phyloP scores from a whole-genome alignment of 2,329 filamentous ascomycete genomes.

The Eutypa lata region DNA sequence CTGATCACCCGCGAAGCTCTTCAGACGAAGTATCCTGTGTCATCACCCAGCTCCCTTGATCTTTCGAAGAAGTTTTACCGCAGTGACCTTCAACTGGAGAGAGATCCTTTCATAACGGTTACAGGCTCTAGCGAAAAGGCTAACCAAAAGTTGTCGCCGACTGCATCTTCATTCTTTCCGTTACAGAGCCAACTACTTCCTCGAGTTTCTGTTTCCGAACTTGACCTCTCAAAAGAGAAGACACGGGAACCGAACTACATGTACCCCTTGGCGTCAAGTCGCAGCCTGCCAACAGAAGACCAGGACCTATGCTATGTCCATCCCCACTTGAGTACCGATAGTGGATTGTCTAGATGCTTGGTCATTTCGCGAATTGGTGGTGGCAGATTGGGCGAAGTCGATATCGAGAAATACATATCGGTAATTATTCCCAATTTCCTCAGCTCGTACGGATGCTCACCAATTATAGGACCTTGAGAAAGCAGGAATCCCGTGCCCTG shows the following conservation, averaged over 20 bases:
- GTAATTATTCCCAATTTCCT: constrained; percentile 32
- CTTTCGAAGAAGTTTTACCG: constrained; percentile 17
- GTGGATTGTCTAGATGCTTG: constrained; percentile 44
- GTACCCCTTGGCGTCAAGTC: constrained; percentile 7
- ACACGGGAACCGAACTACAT: constrained; percentile 4
- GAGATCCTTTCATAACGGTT: constrained; percentile 54
- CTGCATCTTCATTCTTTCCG: constrained; percentile 60
- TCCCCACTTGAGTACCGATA: constrained; percentile 41
- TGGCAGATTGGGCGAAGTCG: constrained; percentile 27
- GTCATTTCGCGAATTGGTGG: constrained; percentile 33
- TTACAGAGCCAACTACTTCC: constrained; percentile 24
- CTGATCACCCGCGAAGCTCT: constrained; percentile 26
- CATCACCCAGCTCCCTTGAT: constrained; percentile 20
- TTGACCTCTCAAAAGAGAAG: constrained; percentile 13
- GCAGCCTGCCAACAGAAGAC: constrained; percentile 3
- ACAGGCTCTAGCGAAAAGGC: constrained; percentile 27
- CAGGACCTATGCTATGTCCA: constrained; percentile 27
- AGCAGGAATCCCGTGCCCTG: constrained; percentile 33
- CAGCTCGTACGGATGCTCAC: constrained; percentile 11
- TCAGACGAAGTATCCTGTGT: constrained; percentile 19
- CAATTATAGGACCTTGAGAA: constrained; percentile 37
- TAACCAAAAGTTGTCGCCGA: constrained; percentile 57
- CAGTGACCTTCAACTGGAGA: constrained; percentile 24
- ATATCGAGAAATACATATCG: constrained; percentile 42
- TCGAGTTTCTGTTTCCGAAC: constrained; percentile 12